Percentiles rank a stretch among this genome's conserved stretches.
These are phyloP conservation scores for Breviolum minutum DNA, from an alignment of 73 alveolate species.

Conservation along the genomic window DNA sequence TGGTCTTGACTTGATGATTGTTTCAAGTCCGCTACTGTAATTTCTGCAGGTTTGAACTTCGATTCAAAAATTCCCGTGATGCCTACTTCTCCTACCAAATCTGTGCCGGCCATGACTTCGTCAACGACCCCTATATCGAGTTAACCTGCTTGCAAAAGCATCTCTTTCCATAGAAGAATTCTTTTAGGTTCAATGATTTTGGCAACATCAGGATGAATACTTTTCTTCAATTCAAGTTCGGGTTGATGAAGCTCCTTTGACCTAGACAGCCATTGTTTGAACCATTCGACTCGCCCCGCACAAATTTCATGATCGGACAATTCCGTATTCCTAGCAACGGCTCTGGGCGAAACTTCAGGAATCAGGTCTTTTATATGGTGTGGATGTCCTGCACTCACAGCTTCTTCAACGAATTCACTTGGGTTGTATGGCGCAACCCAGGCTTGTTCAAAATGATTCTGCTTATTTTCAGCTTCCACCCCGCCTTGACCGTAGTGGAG, in stretches of 20 bases:
- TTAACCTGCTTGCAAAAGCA: not conserved
- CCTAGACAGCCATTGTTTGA: not conserved
- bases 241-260: not conserved
- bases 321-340: not conserved
- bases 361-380: too few species aligned
- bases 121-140: not conserved
- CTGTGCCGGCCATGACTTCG: not conserved
- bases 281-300: not conserved
- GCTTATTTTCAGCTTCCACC: too few species aligned
- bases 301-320: not conserved
- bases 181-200: not conserved
- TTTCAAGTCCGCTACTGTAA: not conserved
- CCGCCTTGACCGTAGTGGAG: too few species aligned
- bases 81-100: not conserved
- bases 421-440: slow-evolving; percentile 17
- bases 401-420: not conserved
- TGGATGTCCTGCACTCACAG: not conserved
- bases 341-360: not conserved
- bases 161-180: not conserved
- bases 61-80: not conserved
- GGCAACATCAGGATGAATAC: not conserved
- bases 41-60: slow-evolving; percentile 8
- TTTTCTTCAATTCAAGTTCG: not conserved
- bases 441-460: not conserved
- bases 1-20: not conserved